phyloP scores from a whole-genome alignment of 2,329 filamentous ascomycete species.

The Orbilia brochopaga region DNA sequence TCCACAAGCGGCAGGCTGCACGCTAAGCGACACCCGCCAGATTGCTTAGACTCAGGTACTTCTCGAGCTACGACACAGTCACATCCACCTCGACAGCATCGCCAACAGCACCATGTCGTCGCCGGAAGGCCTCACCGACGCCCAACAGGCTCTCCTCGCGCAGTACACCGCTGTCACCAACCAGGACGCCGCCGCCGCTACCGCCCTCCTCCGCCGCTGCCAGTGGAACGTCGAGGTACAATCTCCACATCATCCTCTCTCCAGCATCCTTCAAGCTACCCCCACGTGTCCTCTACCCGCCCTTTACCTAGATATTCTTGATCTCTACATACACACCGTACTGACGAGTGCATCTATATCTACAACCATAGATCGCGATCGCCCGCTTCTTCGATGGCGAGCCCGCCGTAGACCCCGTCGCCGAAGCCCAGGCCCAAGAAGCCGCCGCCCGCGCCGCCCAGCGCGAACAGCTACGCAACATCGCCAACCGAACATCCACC shows the following conservation, averaged over 20 bases:
- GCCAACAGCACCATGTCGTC: slow-evolving; percentile 37
- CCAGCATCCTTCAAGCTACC: slow-evolving; percentile 15
- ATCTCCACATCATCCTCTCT: no score
- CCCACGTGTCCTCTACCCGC: slow-evolving; percentile 51
- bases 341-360: no score
- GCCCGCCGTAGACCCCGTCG: slow-evolving; percentile 73
- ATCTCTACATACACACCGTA: no score
- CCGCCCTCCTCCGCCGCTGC: slow-evolving; percentile 79
- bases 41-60: slow-evolving; percentile 21
- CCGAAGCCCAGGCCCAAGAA: slow-evolving; percentile 72
- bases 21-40: not conserved
- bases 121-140: slow-evolving; percentile 67
- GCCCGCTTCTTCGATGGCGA: slow-evolving; percentile 98
- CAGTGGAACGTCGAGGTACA: slow-evolving; percentile 93
- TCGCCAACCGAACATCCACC: slow-evolving; percentile 56
- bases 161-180: slow-evolving; percentile 83
- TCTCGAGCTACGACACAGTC: no score
- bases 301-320: no score
- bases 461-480: slow-evolving; percentile 57
- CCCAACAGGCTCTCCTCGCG: slow-evolving; percentile 82
- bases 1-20: not conserved
- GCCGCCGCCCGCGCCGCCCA: slow-evolving; percentile 64
- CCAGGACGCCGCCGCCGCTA: slow-evolving; percentile 75
- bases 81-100: slow-evolving; percentile 5
- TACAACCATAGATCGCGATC: slow-evolving; percentile 75